phyloP scores from a whole-genome alignment of 2,329 filamentous ascomycete species.

The Emmonsiellopsis sp. region DNA sequence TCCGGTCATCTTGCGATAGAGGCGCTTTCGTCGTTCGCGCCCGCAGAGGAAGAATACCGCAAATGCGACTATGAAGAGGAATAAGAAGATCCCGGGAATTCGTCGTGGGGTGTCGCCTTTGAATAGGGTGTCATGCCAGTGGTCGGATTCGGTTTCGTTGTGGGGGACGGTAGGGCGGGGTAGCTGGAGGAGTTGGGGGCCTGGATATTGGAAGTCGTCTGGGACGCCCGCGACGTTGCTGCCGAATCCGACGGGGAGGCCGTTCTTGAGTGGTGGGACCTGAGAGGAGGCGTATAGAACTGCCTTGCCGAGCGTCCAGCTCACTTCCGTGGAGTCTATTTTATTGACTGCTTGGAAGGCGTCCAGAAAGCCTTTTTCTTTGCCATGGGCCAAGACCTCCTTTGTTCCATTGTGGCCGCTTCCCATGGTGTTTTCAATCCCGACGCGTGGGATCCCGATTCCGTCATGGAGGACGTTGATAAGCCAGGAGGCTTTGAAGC shows the following conservation, averaged over 20 bases:
- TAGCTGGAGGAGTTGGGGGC: constrained; percentile 26
- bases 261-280: constrained; percentile 54
- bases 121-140: constrained; percentile 55
- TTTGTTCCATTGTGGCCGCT: constrained; percentile 62
- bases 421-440: constrained; percentile 54
- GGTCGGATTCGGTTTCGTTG: constrained; percentile 32
- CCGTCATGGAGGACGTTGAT: constrained; percentile 95
- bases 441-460: constrained; percentile 81
- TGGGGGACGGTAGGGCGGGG: constrained; percentile 16
- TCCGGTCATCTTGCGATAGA: constrained; percentile 46
- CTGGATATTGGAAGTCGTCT: constrained; percentile 71
- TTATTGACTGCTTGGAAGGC: constrained; percentile 90
- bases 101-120: constrained; percentile 57
- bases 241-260: constrained; percentile 81
- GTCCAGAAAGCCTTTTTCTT: constrained; percentile 66
- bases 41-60: constrained; percentile 67
- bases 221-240: constrained; percentile 64
- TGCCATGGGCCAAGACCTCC: constrained; percentile 56
- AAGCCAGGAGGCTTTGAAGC: constrained; percentile 97
- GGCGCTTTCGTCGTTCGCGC: constrained; percentile 59
- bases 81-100: constrained; percentile 65
- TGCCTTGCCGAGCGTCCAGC: constrained; percentile 96
- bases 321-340: constrained; percentile 83
- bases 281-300: constrained; percentile 89
- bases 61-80: constrained; percentile 62